Percentiles rank a stretch among this genome's conserved stretches.
These are phyloP conservation scores for Quercus tomentella DNA, from an alignment of 331 rosid species.

Conservation along the genomic window DNA sequence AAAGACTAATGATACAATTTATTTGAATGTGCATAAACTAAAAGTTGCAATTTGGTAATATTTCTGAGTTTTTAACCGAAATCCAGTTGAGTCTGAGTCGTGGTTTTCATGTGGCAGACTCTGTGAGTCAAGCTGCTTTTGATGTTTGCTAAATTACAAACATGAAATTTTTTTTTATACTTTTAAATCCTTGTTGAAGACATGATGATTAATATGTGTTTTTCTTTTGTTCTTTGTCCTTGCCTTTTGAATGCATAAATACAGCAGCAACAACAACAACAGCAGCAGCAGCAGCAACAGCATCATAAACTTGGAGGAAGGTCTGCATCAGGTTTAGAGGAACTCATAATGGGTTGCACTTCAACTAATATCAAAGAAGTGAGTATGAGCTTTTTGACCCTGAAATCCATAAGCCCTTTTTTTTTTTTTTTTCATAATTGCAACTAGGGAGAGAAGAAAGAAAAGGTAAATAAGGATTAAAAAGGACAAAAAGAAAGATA, in stretches of 20 bases:
- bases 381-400: conserved; percentile 59
- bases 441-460: conserved; percentile 17
- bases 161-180: conserved; percentile 35
- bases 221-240: conserved; percentile 24
- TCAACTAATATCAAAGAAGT: conserved; percentile 83
- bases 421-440: conserved; percentile 23
- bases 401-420: conserved; percentile 51
- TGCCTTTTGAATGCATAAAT: conserved; percentile 15
- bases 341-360: conserved; percentile 98
- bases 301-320: conserved; percentile 80
- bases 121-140: conserved; percentile 1
- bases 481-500: conserved; percentile 20
- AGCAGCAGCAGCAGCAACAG: conserved; percentile 54
- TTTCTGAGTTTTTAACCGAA: neutral
- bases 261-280: conserved; percentile 35
- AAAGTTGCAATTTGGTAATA: neutral
- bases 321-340: conserved; percentile 96
- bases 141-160: conserved; percentile 25
- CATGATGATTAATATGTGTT: conserved; percentile 38
- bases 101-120: conserved; percentile 16
- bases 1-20: neutral
- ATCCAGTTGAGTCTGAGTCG: neutral
- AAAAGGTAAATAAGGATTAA: conserved; percentile 19
- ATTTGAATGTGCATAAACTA: neutral
- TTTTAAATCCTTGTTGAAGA: conserved; percentile 33